phyloP scores from a whole-genome alignment of 2,329 filamentous ascomycete genomes.

The Trichoderma hamatum region DNA sequence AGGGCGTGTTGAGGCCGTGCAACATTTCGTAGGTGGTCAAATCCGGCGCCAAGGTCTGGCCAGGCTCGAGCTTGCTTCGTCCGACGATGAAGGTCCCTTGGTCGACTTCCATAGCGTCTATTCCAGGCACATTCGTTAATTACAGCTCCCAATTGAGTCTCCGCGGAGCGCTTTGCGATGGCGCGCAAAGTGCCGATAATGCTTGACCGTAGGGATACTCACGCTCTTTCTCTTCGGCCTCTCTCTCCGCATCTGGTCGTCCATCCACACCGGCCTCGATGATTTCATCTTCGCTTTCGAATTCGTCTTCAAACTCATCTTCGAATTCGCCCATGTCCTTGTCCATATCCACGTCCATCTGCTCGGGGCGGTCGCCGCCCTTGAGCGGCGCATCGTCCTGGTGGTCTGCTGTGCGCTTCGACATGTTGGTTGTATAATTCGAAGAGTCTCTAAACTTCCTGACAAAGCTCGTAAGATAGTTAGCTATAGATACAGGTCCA shows the following conservation, averaged over 20 bases:
- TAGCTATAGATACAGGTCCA: neutral
- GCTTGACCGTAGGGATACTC: constrained; percentile 18
- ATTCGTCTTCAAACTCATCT: constrained; percentile 92
- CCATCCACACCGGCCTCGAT: constrained; percentile 94
- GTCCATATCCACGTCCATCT: constrained; percentile 66
- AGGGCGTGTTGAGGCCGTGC: constrained; percentile 88
- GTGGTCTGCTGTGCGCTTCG: constrained; percentile 60
- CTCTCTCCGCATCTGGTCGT: constrained; percentile 85
- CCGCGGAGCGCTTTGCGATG: neutral
- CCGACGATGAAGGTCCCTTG: constrained; percentile 95
- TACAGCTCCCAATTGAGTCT: neutral
- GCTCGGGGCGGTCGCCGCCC: constrained; percentile 62
- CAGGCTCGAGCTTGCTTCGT: constrained; percentile 84
- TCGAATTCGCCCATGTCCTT: constrained; percentile 81
- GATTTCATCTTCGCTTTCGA: constrained; percentile 87
- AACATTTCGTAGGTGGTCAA: constrained; percentile 97
- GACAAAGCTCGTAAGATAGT: neutral
- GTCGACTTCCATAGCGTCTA: constrained; percentile 88
- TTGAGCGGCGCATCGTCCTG: constrained; percentile 57
- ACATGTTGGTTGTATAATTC: constrained; percentile 48
- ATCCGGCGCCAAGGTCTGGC: constrained; percentile 89
- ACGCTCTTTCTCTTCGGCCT: constrained; percentile 81
- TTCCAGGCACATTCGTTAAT: neutral
- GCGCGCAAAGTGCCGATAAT: neutral
- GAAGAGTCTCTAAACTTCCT: neutral